Conservation (phyloP, 371 early-diverging fungal genomes). For the Mortierella sp. region DNA sequence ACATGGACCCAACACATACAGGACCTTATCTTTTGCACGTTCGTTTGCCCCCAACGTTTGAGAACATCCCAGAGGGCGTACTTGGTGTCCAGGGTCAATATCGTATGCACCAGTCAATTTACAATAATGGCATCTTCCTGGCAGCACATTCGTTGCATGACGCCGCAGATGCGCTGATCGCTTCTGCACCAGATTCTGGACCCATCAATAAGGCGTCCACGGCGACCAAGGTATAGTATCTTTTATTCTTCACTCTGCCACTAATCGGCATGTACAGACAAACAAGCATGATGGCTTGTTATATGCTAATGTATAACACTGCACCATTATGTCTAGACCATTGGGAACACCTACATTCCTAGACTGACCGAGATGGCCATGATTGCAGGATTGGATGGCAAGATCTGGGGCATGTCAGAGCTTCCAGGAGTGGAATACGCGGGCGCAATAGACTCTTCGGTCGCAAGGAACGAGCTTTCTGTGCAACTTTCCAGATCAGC, state of each 20-base stretch:
- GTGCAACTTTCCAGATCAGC: constrained; percentile 68
- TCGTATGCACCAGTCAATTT: constrained; percentile 68
- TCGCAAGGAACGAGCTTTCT: constrained; percentile 71
- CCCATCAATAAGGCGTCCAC: constrained; percentile 57
- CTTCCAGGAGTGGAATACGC: constrained; percentile 46
- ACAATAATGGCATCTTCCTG: constrained; percentile 72
- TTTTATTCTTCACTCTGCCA: too few species aligned
- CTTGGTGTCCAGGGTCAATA: constrained; percentile 35
- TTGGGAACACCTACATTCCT: constrained; percentile 35
- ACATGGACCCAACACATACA: constrained; percentile 54
- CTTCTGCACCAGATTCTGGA: constrained; percentile 69
- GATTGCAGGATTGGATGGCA: constrained; percentile 72
- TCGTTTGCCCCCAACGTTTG: constrained; percentile 72
- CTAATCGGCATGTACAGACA: too few species aligned
- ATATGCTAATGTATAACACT: too few species aligned
- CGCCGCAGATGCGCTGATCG: constrained; percentile 71
- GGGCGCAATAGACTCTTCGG: constrained; percentile 35
- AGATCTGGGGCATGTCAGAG: constrained; percentile 85
- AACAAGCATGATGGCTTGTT: too few species aligned
- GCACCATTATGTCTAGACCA: too few species aligned
- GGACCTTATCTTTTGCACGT: constrained; percentile 77
- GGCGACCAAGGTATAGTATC: constrained; percentile 45
- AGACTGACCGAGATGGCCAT: constrained; percentile 52
- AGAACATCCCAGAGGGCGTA: constrained; percentile 44
- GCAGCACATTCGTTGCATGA: constrained; percentile 70